Evolutionary conservation across 495 filamentous ascomycete species (phyloP).

Genomic region (Hapsidospora chrysogenum): DNA sequence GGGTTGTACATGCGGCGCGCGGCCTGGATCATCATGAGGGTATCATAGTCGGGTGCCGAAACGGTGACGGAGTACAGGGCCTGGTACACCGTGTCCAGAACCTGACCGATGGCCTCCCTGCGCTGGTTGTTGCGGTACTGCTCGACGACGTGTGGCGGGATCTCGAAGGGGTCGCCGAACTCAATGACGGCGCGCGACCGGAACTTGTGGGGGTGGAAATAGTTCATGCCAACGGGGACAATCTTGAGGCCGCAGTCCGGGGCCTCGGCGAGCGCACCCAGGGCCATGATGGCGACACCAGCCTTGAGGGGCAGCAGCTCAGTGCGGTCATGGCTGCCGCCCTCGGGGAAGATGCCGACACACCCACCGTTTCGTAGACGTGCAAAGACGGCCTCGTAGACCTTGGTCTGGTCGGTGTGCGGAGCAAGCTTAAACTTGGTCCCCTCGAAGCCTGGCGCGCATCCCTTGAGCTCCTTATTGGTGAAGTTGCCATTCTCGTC

Average conservation of each 20-base stretch:
- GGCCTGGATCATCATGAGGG: constrained; percentile 94
- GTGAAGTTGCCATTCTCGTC: constrained; percentile 34
- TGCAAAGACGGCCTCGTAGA: constrained; percentile 85
- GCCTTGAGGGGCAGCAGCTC: constrained; percentile 91
- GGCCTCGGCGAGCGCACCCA: constrained; percentile 76
- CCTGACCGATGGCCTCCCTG: constrained; percentile 62
- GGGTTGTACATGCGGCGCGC: constrained; percentile 87
- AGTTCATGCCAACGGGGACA: constrained; percentile 99
- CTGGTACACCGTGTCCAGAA: constrained; percentile 77
- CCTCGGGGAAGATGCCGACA: constrained; percentile 95
- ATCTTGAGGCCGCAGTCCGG: constrained; percentile 90
- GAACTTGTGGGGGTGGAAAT: constrained; percentile 99
- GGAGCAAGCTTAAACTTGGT: constrained; percentile 75
- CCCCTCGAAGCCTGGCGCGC: constrained; percentile 49
- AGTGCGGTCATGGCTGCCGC: constrained; percentile 90
- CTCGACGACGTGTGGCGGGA: constrained; percentile 66
- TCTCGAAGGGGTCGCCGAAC: constrained; percentile 76
- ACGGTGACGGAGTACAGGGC: constrained; percentile 79
- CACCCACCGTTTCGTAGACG: constrained; percentile 69
- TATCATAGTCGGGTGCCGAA: constrained; percentile 89
- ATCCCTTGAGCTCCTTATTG: constrained; percentile 32
- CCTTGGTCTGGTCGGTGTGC: constrained; percentile 83
- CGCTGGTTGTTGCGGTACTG: constrained; percentile 69
- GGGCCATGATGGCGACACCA: constrained; percentile 94
- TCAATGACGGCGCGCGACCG: constrained; percentile 92